These are phyloP conservation scores for Microcyclospora pomicola DNA, from an alignment of 2,329 filamentous ascomycete genomes.

Conservation along the genomic window DNA sequence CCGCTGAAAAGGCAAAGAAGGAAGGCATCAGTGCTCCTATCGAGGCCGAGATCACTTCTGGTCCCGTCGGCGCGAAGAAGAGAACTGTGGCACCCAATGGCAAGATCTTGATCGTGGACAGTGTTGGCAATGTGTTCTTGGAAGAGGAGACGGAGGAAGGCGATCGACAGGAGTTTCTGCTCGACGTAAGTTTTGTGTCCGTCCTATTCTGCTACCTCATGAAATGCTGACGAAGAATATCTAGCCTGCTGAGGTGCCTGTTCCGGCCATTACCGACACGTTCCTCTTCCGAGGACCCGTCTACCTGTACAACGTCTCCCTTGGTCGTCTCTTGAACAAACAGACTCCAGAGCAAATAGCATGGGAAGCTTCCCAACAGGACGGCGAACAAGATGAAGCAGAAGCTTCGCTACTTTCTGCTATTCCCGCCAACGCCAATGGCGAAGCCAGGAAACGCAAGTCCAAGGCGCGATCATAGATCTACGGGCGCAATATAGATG, in stretches of 20 bases:
- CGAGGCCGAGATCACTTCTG: conserved; percentile 36
- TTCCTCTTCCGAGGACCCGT: conserved; percentile 65
- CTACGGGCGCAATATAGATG: background rate
- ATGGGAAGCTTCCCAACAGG: conserved; percentile 11
- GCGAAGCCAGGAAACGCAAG: conserved; percentile 29
- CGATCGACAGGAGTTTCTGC: conserved; percentile 64
- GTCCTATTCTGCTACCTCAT: background rate
- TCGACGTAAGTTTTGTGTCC: conserved; percentile 56
- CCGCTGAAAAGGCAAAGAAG: conserved; percentile 36
- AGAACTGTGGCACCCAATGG: conserved; percentile 87
- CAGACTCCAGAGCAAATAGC: conserved; percentile 19
- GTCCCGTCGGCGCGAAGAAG: conserved; percentile 66
- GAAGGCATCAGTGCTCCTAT: conserved; percentile 41
- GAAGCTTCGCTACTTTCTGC: conserved; percentile 27
- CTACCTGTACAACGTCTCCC: conserved; percentile 48
- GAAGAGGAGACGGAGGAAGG: conserved; percentile 85
- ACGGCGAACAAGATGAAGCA: conserved; percentile 22
- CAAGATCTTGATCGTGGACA: conserved; percentile 81
- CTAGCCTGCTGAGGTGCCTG: conserved; percentile 63
- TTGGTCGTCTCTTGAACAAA: conserved; percentile 30
- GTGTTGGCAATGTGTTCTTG: conserved; percentile 82
- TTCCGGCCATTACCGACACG: conserved; percentile 69
- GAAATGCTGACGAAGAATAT: conserved; percentile 1
- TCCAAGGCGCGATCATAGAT: conserved; percentile 15
- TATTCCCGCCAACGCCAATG: conserved; percentile 31